These are phyloP conservation scores for Entomortierella parvispora DNA, from an alignment of 192 early-diverging fungal species.

Conservation along the genomic window DNA sequence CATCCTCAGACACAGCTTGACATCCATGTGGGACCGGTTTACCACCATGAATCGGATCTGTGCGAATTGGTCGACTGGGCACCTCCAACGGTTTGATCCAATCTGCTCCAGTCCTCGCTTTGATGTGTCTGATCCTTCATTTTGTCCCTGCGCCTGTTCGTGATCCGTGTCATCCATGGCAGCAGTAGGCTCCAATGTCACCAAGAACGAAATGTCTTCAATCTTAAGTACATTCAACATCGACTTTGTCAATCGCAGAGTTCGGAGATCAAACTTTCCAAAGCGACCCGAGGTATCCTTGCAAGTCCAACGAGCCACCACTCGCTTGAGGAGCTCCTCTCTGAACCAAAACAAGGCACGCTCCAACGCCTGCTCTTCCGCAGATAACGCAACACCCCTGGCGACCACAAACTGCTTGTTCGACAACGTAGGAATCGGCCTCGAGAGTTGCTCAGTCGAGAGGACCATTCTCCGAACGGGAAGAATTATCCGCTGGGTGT, in stretches of 20 bases:
- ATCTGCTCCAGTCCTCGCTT: constrained; percentile 44
- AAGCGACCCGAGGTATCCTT: constrained; percentile 58
- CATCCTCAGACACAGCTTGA: constrained; percentile 62
- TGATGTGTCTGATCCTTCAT: constrained; percentile 1
- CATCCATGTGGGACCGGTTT: constrained; percentile 63
- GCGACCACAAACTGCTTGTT: constrained; percentile 86
- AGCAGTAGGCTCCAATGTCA: constrained; percentile 46
- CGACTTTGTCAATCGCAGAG: constrained; percentile 58
- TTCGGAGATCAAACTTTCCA: constrained; percentile 67
- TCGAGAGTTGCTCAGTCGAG: constrained; percentile 50
- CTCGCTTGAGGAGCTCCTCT: constrained; percentile 67
- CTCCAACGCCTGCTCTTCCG: constrained; percentile 66
- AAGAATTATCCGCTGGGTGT: constrained; percentile 67
- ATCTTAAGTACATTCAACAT: constrained; percentile 69
- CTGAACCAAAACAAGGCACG: constrained; percentile 79
- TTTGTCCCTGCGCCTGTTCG: background rate
- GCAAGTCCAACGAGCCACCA: constrained; percentile 59
- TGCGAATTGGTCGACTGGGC: constrained; percentile 57
- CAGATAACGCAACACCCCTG: constrained; percentile 55
- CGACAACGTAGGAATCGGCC: constrained; percentile 74
- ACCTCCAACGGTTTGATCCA: constrained; percentile 55
- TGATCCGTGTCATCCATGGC: constrained; percentile 20
- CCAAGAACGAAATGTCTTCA: constrained; percentile 69
- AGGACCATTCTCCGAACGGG: constrained; percentile 73
- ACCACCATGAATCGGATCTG: constrained; percentile 57